These are phyloP conservation scores for Aechmea fasciata DNA, from an alignment of 176 grass and related monocot genomes.

Conservation along the genomic window DNA sequence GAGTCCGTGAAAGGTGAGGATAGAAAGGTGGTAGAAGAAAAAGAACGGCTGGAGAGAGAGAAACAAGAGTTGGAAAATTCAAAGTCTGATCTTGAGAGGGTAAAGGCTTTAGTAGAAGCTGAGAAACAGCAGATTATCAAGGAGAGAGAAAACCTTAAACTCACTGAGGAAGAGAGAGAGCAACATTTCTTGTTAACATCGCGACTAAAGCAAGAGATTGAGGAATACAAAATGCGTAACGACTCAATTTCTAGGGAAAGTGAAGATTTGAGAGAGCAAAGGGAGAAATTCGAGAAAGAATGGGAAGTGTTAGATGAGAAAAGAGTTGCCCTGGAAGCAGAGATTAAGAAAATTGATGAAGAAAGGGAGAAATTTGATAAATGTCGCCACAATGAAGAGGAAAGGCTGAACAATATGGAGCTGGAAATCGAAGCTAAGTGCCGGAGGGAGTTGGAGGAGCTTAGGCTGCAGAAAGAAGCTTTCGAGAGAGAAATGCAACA, in stretches of 20 bases:
- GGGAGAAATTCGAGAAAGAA: slow-evolving; percentile 85
- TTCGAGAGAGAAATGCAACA: slow-evolving; percentile 47
- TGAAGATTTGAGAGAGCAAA: slow-evolving; percentile 71
- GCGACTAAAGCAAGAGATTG: slow-evolving; percentile 82
- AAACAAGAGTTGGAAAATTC: slow-evolving; percentile 27
- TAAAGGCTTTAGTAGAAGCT: slow-evolving; percentile 48
- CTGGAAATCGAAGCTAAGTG: slow-evolving; percentile 40
- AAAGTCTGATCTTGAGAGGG: slow-evolving; percentile 44
- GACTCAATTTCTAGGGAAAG: slow-evolving; percentile 56
- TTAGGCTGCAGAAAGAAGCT: slow-evolving; percentile 50
- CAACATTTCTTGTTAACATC: slow-evolving; percentile 38
- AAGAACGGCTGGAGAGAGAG: slow-evolving; percentile 36
- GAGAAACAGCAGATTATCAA: slow-evolving; percentile 55
- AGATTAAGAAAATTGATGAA: slow-evolving; percentile 48
- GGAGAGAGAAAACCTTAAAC: slow-evolving; percentile 56
- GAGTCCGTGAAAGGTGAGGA: slow-evolving; percentile 49
- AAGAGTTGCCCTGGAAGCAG: slow-evolving; percentile 40
- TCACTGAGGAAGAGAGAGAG: slow-evolving; percentile 70
- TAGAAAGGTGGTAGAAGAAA: slow-evolving; percentile 52
- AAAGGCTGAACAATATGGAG: slow-evolving; percentile 44
- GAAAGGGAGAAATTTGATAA: slow-evolving; percentile 63
- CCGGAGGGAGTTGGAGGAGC: slow-evolving; percentile 34
- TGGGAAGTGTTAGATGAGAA: slow-evolving; percentile 95
- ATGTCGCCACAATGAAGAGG: slow-evolving; percentile 52
- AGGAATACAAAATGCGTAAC: slow-evolving; percentile 69